Conservation (phyloP, 73 alveolate species). For the Paramecium octaurelia region DNA sequence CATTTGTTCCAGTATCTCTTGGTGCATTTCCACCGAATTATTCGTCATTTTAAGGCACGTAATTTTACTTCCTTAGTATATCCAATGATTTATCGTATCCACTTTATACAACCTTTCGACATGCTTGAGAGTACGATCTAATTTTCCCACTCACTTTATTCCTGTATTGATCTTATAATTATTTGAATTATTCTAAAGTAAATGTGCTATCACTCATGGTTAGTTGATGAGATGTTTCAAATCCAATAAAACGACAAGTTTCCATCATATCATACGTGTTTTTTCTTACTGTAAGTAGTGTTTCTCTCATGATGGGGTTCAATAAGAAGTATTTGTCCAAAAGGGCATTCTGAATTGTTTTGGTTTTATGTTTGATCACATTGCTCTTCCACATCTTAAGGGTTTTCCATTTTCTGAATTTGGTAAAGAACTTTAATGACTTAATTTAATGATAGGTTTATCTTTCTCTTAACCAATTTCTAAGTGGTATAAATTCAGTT, state of each 20-base stretch:
- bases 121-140: constrained; percentile 61
- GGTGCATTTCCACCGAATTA: constrained; percentile 44
- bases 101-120: constrained; percentile 71
- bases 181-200: constrained; percentile 67
- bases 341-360: constrained; percentile 66
- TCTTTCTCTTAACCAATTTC: constrained; percentile 81
- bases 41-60: constrained; percentile 71
- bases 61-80: constrained; percentile 67
- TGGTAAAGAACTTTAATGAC: constrained; percentile 71
- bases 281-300: constrained; percentile 65
- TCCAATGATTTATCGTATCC: constrained; percentile 74
- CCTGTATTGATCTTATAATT: constrained; percentile 65
- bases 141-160: constrained; percentile 68
- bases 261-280: constrained; percentile 77
- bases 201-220: constrained; percentile 68
- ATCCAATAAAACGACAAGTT: constrained; percentile 68
- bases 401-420: constrained; percentile 84
- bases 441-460: constrained; percentile 69
- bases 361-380: constrained; percentile 74
- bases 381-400: constrained; percentile 83
- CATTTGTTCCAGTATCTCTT: constrained; percentile 44
- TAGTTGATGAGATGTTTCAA: constrained; percentile 54
- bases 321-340: constrained; percentile 74
- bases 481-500: constrained; percentile 66
- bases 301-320: constrained; percentile 69